Base-by-base conservation (phyloP, 257 asterid species). In the Nemophila menziesii region DNA sequence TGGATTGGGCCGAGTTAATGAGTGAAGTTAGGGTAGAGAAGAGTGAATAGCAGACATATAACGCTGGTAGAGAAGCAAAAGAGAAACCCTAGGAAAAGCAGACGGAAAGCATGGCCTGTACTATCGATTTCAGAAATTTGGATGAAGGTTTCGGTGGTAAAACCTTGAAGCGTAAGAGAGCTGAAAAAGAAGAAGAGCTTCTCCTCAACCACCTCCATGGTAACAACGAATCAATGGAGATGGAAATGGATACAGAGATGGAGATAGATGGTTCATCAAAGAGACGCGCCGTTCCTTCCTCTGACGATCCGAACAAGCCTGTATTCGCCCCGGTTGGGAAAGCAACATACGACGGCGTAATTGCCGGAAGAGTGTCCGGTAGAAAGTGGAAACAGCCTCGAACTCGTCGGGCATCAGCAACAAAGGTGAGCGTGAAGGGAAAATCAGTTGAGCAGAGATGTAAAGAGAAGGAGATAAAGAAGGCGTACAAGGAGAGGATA, bases 101-200 rank as follows among this genome's bases (percentile, higher is more conserved):
- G 12, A 29, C 33, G 33, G 12, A 29, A 29, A n/a, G n/a, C n/a
- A 89, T 89, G 98, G 98, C 96, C 9, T 89, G 96, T 64, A 73
- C 82, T 13, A 56, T 89, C 24, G 98, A 89, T 70, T 89, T 89
- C 57, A 77, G 98, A 51, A 41, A 64, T 53, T 68, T 89, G 20
- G 94, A 84, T 46, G 94, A 86, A 62, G 96, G 96, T 0, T 72
- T 86, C 55, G 96, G 96, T 21, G 96, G 96, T 3, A 86, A 86
- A 57, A 89, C 98, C 17, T 78, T 67, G 63, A 89, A 89, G 73
- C 89, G 96, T 7, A 82, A 86, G 82, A 58, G 94, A 58, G 20
- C 61, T 20, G 63, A 77, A 33, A 78, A 72, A 19, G 72, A 68
- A 19, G 84, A 78, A 33, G 68, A 70, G 0, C 16, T 52, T 59